phyloP scores from a whole-genome alignment of 805 yeast genomes.

The Nakazawaea molendinolei region DNA sequence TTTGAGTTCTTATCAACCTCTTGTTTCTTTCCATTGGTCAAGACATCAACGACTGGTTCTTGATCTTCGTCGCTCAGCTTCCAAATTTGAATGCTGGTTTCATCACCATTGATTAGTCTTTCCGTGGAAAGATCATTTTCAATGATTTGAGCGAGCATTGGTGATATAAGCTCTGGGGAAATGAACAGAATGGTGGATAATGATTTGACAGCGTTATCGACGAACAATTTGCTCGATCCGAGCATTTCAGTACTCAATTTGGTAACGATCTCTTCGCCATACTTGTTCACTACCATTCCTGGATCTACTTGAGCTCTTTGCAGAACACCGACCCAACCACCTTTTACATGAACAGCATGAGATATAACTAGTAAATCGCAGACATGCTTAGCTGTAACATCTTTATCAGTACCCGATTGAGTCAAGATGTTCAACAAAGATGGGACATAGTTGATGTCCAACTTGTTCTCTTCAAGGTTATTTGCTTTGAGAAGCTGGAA shows the following conservation, averaged over 20 bases:
- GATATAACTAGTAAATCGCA: conserved; percentile 34
- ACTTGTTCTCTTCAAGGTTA: conserved; percentile 13
- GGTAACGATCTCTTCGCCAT: conserved; percentile 21
- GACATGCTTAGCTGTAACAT: conserved; percentile 26
- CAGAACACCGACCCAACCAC: conserved; percentile 76
- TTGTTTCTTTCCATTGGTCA: conserved; percentile 36
- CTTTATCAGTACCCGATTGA: conserved; percentile 19
- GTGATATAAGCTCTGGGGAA: conserved; percentile 49
- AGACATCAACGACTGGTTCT: conserved; percentile 57
- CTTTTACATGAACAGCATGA: conserved; percentile 35
- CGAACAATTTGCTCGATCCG: no score
- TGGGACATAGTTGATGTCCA: conserved; percentile 23
- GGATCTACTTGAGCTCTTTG: conserved; percentile 60
- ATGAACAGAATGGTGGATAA: conserved; percentile 49
- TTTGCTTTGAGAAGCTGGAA: conserved; percentile 18
- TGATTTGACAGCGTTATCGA: conserved; percentile 44
- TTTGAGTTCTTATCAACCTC: conserved; percentile 62
- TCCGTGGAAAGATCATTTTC: conserved; percentile 32
- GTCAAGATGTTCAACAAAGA: conserved; percentile 34
- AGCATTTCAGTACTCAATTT: no score
- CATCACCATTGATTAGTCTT: conserved; percentile 33
- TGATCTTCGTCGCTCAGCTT: conserved; percentile 52
- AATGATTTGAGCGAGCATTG: conserved; percentile 40
- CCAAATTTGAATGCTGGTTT: conserved; percentile 56
- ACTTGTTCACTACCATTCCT: conserved; percentile 37